Percentiles rank a stretch among this genome's conserved stretches.
Evolutionary conservation across 805 yeast genomes (phyloP).

Genomic region (Cyberlindnera maclurae): DNA sequence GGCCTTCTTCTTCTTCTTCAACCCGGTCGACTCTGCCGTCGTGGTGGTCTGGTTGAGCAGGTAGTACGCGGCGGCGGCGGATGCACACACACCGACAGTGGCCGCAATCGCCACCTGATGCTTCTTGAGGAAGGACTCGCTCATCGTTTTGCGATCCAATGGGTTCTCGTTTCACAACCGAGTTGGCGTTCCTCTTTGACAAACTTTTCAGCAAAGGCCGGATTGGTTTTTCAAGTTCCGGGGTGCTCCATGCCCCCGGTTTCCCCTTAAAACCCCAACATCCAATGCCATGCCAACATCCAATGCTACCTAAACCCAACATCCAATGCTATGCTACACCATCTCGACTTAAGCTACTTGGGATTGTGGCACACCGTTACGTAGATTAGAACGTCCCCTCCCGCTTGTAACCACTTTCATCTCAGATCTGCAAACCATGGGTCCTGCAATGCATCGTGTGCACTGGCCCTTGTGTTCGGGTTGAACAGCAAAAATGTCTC

Average conservation of each 20-base stretch:
- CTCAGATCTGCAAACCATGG: slow-evolving; percentile 51
- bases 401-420: too few relatives aligned
- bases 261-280: too few relatives aligned
- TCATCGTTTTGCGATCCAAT: background rate
- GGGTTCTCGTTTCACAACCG: background rate
- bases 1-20: slow-evolving; percentile 35
- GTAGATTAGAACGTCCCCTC: too few relatives aligned
- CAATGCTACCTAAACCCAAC: too few relatives aligned
- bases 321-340: too few relatives aligned
- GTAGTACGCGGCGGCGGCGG: slow-evolving; percentile 57
- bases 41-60: slow-evolving; percentile 34
- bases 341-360: too few relatives aligned
- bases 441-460: slow-evolving; percentile 45
- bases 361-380: too few relatives aligned
- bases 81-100: slow-evolving; percentile 55
- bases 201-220: too few relatives aligned
- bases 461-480: slow-evolving; percentile 57
- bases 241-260: too few relatives aligned
- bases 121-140: slow-evolving; percentile 27
- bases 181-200: background rate
- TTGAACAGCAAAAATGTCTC: slow-evolving; percentile 57
- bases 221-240: too few relatives aligned
- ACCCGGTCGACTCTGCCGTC: slow-evolving; percentile 11
- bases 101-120: slow-evolving; percentile 58
- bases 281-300: too few relatives aligned